Evolutionary conservation across 2,329 filamentous ascomycete genomes (phyloP).

Genomic region (Pleomassaria siparia): DNA sequence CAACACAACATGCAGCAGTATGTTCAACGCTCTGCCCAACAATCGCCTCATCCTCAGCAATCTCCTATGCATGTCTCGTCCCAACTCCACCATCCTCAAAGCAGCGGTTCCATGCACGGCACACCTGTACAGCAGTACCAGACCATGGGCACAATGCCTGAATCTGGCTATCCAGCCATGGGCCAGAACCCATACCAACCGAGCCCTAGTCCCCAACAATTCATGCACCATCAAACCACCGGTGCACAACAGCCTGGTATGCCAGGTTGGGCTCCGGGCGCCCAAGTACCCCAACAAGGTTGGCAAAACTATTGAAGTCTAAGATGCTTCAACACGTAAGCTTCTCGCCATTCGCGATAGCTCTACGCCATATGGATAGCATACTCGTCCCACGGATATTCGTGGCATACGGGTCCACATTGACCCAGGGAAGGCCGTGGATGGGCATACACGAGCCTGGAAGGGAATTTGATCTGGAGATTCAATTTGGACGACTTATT

Average conservation of each 20-base stretch:
- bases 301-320: slow-evolving; percentile 39
- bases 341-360: not conserved
- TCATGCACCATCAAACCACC: slow-evolving; percentile 47
- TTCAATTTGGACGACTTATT: slow-evolving; percentile 3
- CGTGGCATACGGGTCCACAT: slow-evolving; percentile 1
- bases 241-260: slow-evolving; percentile 53
- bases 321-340: not conserved
- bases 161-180: slow-evolving; percentile 48
- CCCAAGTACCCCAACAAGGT: slow-evolving; percentile 45
- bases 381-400: slow-evolving; percentile 1
- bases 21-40: slow-evolving; percentile 46
- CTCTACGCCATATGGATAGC: not conserved
- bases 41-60: slow-evolving; percentile 49
- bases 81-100: slow-evolving; percentile 50
- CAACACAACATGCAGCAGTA: slow-evolving; percentile 51
- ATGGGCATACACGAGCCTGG: not conserved
- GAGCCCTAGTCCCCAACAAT: slow-evolving; percentile 50
- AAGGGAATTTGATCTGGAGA: slow-evolving; percentile 7
- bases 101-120: slow-evolving; percentile 46
- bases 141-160: slow-evolving; percentile 49
- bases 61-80: slow-evolving; percentile 53
- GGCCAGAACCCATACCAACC: slow-evolving; percentile 53
- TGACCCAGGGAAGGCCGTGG: slow-evolving; percentile 1
- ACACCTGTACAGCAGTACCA: slow-evolving; percentile 49
- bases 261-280: slow-evolving; percentile 53